These are phyloP conservation scores for Bisporella sp. DNA, from an alignment of 2,329 filamentous ascomycete genomes.

Conservation along the genomic window DNA sequence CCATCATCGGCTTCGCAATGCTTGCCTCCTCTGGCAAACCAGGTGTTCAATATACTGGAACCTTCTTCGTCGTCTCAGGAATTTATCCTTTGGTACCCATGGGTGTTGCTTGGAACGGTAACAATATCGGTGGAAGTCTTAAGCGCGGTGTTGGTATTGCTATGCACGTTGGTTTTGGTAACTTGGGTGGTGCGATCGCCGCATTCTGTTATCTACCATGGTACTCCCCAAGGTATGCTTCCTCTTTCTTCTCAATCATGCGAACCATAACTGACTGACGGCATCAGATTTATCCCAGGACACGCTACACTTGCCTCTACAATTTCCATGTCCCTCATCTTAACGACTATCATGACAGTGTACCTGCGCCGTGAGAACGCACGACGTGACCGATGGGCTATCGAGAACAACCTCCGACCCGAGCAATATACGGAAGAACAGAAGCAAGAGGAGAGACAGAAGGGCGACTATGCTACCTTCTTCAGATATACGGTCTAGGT, in stretches of 20 bases:
- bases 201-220: slow-evolving; percentile 40
- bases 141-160: slow-evolving; percentile 83
- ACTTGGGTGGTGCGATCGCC: slow-evolving; percentile 65
- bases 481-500: slow-evolving; percentile 45
- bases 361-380: slow-evolving; percentile 31
- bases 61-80: slow-evolving; percentile 71
- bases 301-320: neutral
- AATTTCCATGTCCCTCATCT: neutral
- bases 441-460: slow-evolving; percentile 43
- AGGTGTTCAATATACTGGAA: slow-evolving; percentile 70
- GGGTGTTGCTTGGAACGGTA: slow-evolving; percentile 78
- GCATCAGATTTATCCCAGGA: neutral
- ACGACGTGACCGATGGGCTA: slow-evolving; percentile 36
- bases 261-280: neutral
- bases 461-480: slow-evolving; percentile 50
- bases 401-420: slow-evolving; percentile 36
- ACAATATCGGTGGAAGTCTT: slow-evolving; percentile 87
- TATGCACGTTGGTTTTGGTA: slow-evolving; percentile 85
- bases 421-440: slow-evolving; percentile 46
- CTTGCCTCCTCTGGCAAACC: slow-evolving; percentile 58
- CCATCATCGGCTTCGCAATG: slow-evolving; percentile 72
- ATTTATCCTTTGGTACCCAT: slow-evolving; percentile 83
- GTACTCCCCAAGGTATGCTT: slow-evolving; percentile 25
- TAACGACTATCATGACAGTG: neutral
- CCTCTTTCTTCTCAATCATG: too few species aligned